Evolutionary conservation across 106 monocot species (phyloP), one percentile per base, ranked within the genome.

Genomic region (Acorus gramineus): DNA sequence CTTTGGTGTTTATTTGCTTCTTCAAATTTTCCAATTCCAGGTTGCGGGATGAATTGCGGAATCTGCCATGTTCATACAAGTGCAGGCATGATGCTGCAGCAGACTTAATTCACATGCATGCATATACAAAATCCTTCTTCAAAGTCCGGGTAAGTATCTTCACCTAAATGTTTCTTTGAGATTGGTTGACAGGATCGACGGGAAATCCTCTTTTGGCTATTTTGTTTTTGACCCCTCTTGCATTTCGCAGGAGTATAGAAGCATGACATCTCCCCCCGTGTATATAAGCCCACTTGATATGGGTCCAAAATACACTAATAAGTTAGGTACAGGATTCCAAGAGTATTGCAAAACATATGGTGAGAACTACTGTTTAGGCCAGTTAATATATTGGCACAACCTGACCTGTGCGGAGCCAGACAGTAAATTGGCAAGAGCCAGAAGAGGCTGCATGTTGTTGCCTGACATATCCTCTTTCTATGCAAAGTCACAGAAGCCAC

Each of bases 31-130:
- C 42, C 9, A 56, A 55, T 60, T 74, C 48, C 72, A 96, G 96
- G 96, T 83, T 96, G 55, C 80, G 96, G 69, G 96, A 96, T 73
- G 87, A 90, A 55, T 69, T 96, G 4, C 73, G 96, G 44, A 80
- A 69, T 59, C 78, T 96, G 45, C 84, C 87, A 47, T 91, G 91
- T 68, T 75, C 85, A 10, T 66, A 85, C 14, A 91, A 83, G 59
- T 85, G 85, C 56, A 80, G 87, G 42, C 90, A 96, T 78, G 96
- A 96, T 75, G 96, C 85, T 68, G 96, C 91, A 63, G 96, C 96
- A 13, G 96, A 96, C 60, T 76, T 96, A 67, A 75, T 96, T 70
- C 96, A 96, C 73, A 82, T 91, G 61, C 91, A 96, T 71, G 90
- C 96, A 9, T 78, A 91, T 61, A 96, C 96, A 43, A 91, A 85